Evolutionary conservation across 768 basidiomycete species (phyloP).

Genomic region (Pleurotus tuber-regium): DNA sequence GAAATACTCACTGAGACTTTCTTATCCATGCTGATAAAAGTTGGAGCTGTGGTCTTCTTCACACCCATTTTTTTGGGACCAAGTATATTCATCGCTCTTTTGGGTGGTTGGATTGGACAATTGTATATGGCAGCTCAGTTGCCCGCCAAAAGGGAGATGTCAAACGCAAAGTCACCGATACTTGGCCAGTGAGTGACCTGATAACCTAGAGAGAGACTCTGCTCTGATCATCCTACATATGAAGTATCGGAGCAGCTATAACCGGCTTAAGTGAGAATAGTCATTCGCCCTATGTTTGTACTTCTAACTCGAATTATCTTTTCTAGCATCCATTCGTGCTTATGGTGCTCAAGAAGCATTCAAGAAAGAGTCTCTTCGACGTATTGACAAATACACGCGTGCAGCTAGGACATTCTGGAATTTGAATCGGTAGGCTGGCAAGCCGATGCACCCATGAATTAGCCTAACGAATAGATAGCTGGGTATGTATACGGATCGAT

Average conservation of each 20-base stretch:
- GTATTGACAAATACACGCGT: constrained; percentile 53
- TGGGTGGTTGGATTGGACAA: constrained; percentile 43
- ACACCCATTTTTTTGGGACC: constrained; percentile 47
- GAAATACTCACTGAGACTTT: constrained; percentile 26
- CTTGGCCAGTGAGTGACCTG: constrained; percentile 38
- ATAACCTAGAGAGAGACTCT: constrained; percentile 16
- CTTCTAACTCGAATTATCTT: background rate
- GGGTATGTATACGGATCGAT: constrained; percentile 52
- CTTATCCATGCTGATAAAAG: constrained; percentile 37
- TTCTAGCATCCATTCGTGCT: constrained; percentile 56
- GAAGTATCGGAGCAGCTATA: constrained; percentile 52
- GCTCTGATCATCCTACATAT: constrained; percentile 15
- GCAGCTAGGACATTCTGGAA: constrained; percentile 48
- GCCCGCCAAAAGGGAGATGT: constrained; percentile 47
- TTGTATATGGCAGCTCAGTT: constrained; percentile 46
- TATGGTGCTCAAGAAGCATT: constrained; percentile 56
- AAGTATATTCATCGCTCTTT: constrained; percentile 35
- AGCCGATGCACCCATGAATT: constrained; percentile 43
- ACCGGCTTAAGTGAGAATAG: constrained; percentile 44
- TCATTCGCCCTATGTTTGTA: background rate
- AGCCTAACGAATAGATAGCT: constrained; percentile 28
- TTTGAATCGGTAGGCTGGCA: constrained; percentile 40
- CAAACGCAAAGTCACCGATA: constrained; percentile 34
- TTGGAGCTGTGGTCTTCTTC: constrained; percentile 41
- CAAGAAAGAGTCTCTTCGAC: constrained; percentile 39